phyloP scores from a whole-genome alignment of 2,329 filamentous ascomycete species.

The Juglanconis juglandina region DNA sequence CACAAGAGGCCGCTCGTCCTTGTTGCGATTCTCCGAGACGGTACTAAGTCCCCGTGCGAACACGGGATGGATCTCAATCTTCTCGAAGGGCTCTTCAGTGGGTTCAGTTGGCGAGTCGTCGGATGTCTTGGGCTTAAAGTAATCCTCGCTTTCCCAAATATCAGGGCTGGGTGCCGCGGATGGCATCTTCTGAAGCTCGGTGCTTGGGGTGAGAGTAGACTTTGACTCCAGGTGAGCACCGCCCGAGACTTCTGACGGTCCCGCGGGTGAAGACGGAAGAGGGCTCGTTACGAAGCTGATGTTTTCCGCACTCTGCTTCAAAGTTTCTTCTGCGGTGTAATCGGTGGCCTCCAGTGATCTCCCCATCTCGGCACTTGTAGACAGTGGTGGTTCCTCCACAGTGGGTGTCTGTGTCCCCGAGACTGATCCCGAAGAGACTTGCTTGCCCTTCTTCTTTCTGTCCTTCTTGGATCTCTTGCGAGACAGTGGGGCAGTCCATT shows the following conservation, averaged over 20 bases:
- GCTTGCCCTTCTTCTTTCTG: conserved; percentile 35
- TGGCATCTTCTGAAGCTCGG: conserved; percentile 12
- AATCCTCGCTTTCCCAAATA: conserved; percentile 24
- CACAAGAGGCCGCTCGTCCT: conserved; percentile 20
- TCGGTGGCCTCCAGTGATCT: neutral
- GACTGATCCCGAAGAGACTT: conserved; percentile 18
- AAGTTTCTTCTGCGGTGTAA: neutral
- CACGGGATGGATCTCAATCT: conserved; percentile 24
- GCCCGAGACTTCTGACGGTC: neutral
- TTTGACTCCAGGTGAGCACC: neutral
- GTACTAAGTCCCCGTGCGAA: conserved; percentile 18
- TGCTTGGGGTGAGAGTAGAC: conserved; percentile 19
- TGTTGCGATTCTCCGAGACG: conserved; percentile 14
- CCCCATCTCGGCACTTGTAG: too few relatives aligned
- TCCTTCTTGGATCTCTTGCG: conserved; percentile 34
- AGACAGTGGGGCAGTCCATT: conserved; percentile 17
- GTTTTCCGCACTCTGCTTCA: neutral
- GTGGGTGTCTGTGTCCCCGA: conserved; percentile 14
- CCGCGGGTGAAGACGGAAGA: neutral
- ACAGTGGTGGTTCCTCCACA: neutral
- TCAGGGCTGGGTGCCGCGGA: conserved; percentile 21
- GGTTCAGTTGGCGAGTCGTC: conserved; percentile 6
- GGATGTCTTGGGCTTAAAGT: conserved; percentile 24
- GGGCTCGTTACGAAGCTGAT: neutral
- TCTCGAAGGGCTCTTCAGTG: conserved; percentile 8